phyloP scores from a whole-genome alignment of 1,284 basidiomycete genomes.

The Irpex lacteus region DNA sequence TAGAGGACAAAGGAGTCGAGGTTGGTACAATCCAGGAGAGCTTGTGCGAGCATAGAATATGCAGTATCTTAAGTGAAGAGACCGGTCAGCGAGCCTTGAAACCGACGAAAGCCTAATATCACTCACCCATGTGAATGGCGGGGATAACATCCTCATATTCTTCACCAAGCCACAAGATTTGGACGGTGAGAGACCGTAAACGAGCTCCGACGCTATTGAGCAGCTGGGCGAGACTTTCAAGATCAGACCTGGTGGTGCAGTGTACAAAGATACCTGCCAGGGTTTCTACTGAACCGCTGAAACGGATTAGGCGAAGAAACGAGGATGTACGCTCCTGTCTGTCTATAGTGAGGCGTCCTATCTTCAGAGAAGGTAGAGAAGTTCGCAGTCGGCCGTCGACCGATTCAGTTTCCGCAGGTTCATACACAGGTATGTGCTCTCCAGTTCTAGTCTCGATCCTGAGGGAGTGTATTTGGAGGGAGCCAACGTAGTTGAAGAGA shows the following conservation, averaged over 20 bases:
- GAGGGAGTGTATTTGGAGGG: neutral
- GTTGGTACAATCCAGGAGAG: neutral
- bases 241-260: neutral
- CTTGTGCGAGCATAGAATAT: neutral
- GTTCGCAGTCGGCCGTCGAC: neutral
- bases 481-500: neutral
- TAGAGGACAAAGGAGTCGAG: neutral
- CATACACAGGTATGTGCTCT: neutral
- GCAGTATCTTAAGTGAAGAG: neutral
- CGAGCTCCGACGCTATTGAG: neutral
- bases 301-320: neutral
- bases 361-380: neutral
- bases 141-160: neutral
- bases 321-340: neutral
- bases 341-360: neutral
- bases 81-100: neutral
- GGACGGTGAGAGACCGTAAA: neutral
- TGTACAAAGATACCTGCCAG: neutral
- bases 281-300: neutral
- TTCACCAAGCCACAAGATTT: neutral
- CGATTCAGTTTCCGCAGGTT: neutral
- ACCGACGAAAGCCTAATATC: neutral
- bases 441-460: neutral
- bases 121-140: neutral
- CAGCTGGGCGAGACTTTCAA: neutral